A percentile compares a stretch with the other conserved stretches of the same genome.
These are phyloP conservation scores for Phytophthora uliginosa DNA, from an alignment of 352 stramenopile genomes.

Conservation along the genomic window DNA sequence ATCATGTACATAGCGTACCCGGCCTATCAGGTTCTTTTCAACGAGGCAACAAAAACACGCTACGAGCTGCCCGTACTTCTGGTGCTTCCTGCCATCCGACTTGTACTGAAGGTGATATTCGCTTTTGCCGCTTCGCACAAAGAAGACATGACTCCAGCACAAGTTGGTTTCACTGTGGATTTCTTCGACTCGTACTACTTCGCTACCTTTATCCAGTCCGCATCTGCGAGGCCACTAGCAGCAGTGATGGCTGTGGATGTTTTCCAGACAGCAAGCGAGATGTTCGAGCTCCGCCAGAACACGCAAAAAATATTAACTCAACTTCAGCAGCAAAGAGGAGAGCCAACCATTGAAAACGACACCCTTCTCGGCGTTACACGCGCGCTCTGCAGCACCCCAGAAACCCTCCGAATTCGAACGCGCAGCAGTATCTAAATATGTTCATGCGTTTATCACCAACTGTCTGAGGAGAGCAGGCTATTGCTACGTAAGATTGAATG, in stretches of 20 bases:
- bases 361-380: neutral
- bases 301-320: neutral
- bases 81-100: conserved; percentile 3
- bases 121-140: conserved; percentile 5
- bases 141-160: conserved; percentile 16
- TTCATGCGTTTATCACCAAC: conserved; percentile 17
- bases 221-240: neutral
- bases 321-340: neutral
- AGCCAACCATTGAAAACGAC: neutral
- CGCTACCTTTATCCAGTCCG: conserved; percentile 1
- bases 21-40: conserved; percentile 11
- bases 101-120: conserved; percentile 10
- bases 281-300: conserved; percentile 4
- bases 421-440: conserved; percentile 1
- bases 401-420: neutral
- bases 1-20: conserved; percentile 16
- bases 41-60: neutral
- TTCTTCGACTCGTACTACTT: conserved; percentile 17
- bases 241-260: conserved; percentile 10
- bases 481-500: conserved; percentile 1
- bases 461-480: conserved; percentile 1
- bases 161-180: conserved; percentile 22
- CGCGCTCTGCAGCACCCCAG: neutral
- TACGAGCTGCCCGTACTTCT: conserved; percentile 20
- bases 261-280: conserved; percentile 6